Evolutionary conservation across 2,329 filamentous ascomycete genomes (phyloP).

Genomic region (Proliferodiscus dingleyae): DNA sequence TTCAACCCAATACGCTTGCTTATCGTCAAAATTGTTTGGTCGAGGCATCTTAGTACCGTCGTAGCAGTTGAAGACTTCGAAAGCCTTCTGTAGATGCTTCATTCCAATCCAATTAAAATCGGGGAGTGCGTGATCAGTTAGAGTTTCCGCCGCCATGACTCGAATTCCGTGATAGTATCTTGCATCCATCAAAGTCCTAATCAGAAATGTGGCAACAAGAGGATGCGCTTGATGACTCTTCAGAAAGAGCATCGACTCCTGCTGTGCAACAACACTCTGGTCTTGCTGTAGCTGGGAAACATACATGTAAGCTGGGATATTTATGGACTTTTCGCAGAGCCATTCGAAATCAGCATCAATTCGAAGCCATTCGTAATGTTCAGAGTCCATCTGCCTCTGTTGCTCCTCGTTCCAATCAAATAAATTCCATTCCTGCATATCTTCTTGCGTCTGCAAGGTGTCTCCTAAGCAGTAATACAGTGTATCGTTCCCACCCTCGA

Average conservation of each 20-base stretch:
- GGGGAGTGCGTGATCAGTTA: constrained; percentile 71
- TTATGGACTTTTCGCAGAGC: constrained; percentile 76
- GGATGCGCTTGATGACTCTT: constrained; percentile 63
- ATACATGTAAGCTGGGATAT: constrained; percentile 95
- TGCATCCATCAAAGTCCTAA: constrained; percentile 82
- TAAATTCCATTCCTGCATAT: constrained; percentile 77
- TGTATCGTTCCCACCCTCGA: constrained; percentile 70
- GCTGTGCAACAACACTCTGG: constrained; percentile 86
- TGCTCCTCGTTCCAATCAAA: constrained; percentile 87
- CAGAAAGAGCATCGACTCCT: constrained; percentile 72
- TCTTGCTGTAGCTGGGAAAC: constrained; percentile 96
- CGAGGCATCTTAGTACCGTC: constrained; percentile 71
- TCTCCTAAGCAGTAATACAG: constrained; percentile 90
- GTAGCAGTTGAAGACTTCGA: constrained; percentile 83
- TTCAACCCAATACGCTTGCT: constrained; percentile 78
- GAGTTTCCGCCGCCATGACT: constrained; percentile 72
- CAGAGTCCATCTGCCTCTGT: constrained; percentile 86
- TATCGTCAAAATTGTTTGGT: constrained; percentile 88
- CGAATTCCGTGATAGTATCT: constrained; percentile 94
- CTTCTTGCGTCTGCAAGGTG: constrained; percentile 76
- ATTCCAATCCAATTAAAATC: constrained; percentile 72
- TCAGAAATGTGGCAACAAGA: constrained; percentile 82
- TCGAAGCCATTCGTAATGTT: constrained; percentile 98
- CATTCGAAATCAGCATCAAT: constrained; percentile 98
- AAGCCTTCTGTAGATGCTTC: constrained; percentile 78